phyloP scores from a whole-genome alignment of 148 eudicot species.

The Selenicereus undatus region DNA sequence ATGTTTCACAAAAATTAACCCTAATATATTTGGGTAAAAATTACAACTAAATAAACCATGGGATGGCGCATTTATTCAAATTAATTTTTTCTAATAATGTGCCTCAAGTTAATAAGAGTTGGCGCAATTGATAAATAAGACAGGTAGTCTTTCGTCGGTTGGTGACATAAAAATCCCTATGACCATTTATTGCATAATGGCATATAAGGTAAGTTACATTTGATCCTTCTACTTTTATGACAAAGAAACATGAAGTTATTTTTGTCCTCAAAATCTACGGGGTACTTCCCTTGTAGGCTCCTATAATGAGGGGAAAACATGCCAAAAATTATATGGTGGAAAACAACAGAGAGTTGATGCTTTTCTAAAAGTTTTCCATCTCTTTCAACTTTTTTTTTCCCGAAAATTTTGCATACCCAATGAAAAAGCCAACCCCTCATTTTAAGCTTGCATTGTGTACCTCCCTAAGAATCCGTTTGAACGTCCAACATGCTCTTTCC shows the following conservation, averaged over 20 bases:
- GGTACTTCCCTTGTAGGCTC: background rate
- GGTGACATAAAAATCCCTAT: no score
- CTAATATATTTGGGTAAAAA: background rate
- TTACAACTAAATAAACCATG: no score
- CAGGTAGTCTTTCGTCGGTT: no score
- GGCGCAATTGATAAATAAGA: no score
- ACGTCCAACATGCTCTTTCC: background rate
- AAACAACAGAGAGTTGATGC: conserved; percentile 8
- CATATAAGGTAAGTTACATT: no score
- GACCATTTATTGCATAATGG: no score
- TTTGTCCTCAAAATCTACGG: background rate
- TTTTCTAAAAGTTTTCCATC: conserved; percentile 6
- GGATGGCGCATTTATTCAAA: background rate
- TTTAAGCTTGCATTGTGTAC: background rate
- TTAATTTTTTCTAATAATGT: no score
- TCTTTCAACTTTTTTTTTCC: background rate
- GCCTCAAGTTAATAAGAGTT: no score
- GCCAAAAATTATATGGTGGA: conserved; percentile 23
- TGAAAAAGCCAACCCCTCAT: background rate
- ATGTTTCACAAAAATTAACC: background rate
- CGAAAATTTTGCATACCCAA: conserved; percentile 16
- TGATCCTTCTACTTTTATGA: no score
- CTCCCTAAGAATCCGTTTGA: background rate
- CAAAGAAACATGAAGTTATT: no score
- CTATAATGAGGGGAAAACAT: background rate